phyloP scores from a whole-genome alignment of 768 basidiomycete species.

The Tulasnella sp. region DNA sequence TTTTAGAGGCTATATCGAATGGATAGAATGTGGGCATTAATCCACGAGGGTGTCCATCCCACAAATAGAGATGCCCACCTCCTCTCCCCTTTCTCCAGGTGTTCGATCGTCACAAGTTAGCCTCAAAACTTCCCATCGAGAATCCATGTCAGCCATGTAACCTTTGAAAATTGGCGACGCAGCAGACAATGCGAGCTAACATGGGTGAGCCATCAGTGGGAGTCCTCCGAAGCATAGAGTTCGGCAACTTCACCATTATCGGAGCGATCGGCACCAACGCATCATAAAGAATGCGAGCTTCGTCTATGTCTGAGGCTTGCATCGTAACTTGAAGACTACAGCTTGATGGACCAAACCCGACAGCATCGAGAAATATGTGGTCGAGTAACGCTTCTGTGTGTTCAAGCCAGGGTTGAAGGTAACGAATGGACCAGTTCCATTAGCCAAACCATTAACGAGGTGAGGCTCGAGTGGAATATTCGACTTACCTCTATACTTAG shows the following conservation, averaged over 20 bases:
- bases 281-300: conserved; percentile 91
- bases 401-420: too few relatives aligned
- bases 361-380: conserved; percentile 97
- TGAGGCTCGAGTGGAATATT: too few relatives aligned
- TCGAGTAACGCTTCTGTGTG: conserved; percentile 56
- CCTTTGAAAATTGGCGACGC: conserved; percentile 93
- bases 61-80: too few relatives aligned
- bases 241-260: conserved; percentile 63
- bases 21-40: too few relatives aligned
- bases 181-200: conserved; percentile 84
- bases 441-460: too few relatives aligned
- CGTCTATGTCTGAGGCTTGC: conserved; percentile 88
- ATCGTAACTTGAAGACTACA: conserved; percentile 96
- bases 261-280: conserved; percentile 90
- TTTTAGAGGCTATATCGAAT: too few relatives aligned
- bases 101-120: too few relatives aligned
- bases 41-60: too few relatives aligned
- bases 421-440: too few relatives aligned
- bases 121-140: conserved; percentile 68
- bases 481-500: too few relatives aligned
- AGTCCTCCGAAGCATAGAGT: background rate
- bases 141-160: conserved; percentile 92
- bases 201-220: too few relatives aligned
- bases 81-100: too few relatives aligned
- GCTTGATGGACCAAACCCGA: conserved; percentile 99